A percentile compares a stretch with the other conserved stretches of the same genome.
These are phyloP conservation scores for Aspergillus chevalieri DNA, from an alignment of 2,329 filamentous ascomycete species.

Conservation along the genomic window DNA sequence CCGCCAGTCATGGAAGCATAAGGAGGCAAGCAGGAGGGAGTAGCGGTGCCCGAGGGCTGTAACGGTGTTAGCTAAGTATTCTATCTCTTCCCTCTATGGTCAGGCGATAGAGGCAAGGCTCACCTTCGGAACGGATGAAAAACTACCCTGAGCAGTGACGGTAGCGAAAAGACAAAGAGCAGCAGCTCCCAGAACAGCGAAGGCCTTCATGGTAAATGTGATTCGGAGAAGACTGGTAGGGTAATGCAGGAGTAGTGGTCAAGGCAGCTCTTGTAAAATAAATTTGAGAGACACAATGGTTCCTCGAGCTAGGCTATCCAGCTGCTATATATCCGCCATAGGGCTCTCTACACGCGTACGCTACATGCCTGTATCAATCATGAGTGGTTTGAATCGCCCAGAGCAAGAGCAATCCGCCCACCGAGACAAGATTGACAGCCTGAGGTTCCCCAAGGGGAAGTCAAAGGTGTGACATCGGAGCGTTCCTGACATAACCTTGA, in stretches of 20 bases:
- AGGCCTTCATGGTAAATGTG: conserved; percentile 23
- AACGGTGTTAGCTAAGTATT: background rate
- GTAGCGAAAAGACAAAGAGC: conserved; percentile 17
- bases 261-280: too few species aligned
- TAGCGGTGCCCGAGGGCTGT: conserved; percentile 1
- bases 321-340: too few species aligned
- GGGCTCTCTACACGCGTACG: too few species aligned
- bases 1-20: background rate
- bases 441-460: background rate
- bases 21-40: conserved; percentile 1
- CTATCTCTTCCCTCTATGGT: background rate
- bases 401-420: conserved; percentile 5
- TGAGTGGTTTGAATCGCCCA: background rate
- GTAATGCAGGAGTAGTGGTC: background rate
- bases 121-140: background rate
- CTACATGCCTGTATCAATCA: too few species aligned
- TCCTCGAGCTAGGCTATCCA: too few species aligned
- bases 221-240: conserved; percentile 1
- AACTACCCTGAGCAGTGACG: conserved; percentile 12
- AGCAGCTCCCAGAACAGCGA: conserved; percentile 18
- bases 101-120: too few species aligned
- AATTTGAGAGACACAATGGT: too few species aligned
- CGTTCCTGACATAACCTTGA: too few species aligned
- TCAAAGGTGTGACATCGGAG: too few species aligned
- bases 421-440: conserved; percentile 8